A percentile compares a stretch with the other conserved stretches of the same genome.
These are phyloP conservation scores for Chlamydomonas sp. DNA, from an alignment of 139 green algal species.

Conservation along the genomic window DNA sequence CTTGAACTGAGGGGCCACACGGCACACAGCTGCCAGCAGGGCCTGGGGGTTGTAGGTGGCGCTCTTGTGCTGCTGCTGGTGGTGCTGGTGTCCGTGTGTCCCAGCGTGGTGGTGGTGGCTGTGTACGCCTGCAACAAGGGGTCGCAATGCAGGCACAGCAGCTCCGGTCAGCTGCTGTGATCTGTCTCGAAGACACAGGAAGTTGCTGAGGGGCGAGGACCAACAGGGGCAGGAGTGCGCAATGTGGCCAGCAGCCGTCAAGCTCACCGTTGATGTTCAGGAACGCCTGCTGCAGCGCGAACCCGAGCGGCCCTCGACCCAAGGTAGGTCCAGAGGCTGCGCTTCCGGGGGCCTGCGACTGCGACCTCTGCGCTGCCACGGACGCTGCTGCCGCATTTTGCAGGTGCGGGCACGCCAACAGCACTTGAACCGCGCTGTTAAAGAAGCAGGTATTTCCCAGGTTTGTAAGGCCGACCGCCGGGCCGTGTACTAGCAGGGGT, in stretches of 20 bases:
- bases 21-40: slow-evolving; percentile 71
- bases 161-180: too few relatives aligned
- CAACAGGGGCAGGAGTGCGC: too few relatives aligned
- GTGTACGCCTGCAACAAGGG: neutral
- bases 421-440: slow-evolving; percentile 70
- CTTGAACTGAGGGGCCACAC: slow-evolving; percentile 66
- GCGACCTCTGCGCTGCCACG: neutral
- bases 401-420: slow-evolving; percentile 51
- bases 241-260: too few relatives aligned
- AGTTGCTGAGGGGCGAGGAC: too few relatives aligned
- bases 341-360: neutral
- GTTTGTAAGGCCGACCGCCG: slow-evolving; percentile 59
- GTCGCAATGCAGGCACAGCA: too few relatives aligned
- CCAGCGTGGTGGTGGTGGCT: neutral
- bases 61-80: neutral
- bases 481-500: neutral
- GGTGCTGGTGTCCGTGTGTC: neutral
- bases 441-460: slow-evolving; percentile 81
- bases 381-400: neutral
- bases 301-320: slow-evolving; percentile 48
- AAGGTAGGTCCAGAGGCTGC: neutral
- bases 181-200: too few relatives aligned
- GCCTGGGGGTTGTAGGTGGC: slow-evolving; percentile 67
- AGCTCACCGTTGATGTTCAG: slow-evolving; percentile 24
- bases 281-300: slow-evolving; percentile 52